Percentiles rank a stretch among this genome's conserved stretches.
Evolutionary conservation across 768 basidiomycete species (phyloP).

Genomic region (Punctularia strigosozonata): DNA sequence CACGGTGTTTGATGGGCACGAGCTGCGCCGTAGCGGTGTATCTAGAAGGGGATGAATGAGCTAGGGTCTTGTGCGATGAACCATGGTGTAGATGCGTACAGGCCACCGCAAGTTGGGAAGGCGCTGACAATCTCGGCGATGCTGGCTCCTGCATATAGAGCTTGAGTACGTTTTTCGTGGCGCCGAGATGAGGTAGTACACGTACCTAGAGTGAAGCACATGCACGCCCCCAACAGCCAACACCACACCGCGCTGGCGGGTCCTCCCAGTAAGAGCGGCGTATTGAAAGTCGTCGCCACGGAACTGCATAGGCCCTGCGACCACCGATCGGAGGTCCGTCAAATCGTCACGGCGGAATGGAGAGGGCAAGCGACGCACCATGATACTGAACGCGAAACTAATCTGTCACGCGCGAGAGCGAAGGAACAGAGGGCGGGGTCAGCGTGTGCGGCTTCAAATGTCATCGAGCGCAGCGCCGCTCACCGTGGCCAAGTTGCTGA

Average conservation of each 20-base stretch:
- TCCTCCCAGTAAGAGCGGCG: conserved; percentile 56
- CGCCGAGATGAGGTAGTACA: conserved; percentile 5
- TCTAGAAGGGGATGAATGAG: conserved; percentile 19
- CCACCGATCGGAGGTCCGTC: too few relatives aligned
- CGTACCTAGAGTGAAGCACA: conserved; percentile 60
- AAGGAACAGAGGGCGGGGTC: neutral
- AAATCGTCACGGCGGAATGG: conserved; percentile 1
- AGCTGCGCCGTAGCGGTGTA: conserved; percentile 78
- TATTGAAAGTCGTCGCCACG: conserved; percentile 71
- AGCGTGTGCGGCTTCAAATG: too few relatives aligned
- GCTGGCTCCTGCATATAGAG: conserved; percentile 29
- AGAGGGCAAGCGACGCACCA: conserved; percentile 25
- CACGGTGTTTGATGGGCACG: conserved; percentile 50
- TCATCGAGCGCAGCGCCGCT: too few relatives aligned
- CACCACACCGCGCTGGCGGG: conserved; percentile 61
- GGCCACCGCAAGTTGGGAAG: conserved; percentile 62
- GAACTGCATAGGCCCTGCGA: conserved; percentile 67
- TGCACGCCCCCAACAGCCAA: conserved; percentile 59
- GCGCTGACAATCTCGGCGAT: conserved; percentile 74
- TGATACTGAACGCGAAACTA: conserved; percentile 70
- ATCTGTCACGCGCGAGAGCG: conserved; percentile 26
- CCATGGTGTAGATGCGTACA: conserved; percentile 28
- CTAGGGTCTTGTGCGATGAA: neutral
- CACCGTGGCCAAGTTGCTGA: conserved; percentile 72
- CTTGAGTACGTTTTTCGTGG: conserved; percentile 3